Evolutionary conservation across 176 grass and related monocot species (phyloP).

Genomic region (Bolboschoenus planiculmis): DNA sequence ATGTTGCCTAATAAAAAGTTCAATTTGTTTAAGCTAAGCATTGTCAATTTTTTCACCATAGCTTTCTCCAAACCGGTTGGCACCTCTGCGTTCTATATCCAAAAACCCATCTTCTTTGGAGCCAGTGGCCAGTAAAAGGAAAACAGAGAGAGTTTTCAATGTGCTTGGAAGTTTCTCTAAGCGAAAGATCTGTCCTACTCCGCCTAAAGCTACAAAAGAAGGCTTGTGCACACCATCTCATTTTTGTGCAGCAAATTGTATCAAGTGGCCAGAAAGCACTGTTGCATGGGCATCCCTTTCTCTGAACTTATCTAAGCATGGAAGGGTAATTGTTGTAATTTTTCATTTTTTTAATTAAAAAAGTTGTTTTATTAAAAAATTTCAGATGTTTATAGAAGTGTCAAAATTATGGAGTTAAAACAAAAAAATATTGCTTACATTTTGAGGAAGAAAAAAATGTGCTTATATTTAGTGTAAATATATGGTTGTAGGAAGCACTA

Average conservation of each 20-base stretch:
- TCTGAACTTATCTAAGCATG: constrained; percentile 46
- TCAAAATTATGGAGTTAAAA: neutral
- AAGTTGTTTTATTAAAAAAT: neutral
- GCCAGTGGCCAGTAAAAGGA: constrained; percentile 34
- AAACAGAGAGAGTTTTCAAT: constrained; percentile 61
- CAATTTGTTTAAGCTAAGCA: neutral
- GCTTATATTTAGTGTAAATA: neutral
- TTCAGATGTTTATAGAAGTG: neutral
- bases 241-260: constrained; percentile 23
- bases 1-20: neutral
- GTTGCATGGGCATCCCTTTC: constrained; percentile 52
- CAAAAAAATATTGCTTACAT: neutral
- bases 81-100: constrained; percentile 1
- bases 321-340: constrained; percentile 42
- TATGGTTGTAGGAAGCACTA: constrained; percentile 40
- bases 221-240: constrained; percentile 19
- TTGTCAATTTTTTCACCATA: constrained; percentile 8
- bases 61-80: constrained; percentile 54
- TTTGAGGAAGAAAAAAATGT: neutral
- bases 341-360: neutral
- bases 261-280: constrained; percentile 49
- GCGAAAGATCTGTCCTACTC: constrained; percentile 20
- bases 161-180: constrained; percentile 37
- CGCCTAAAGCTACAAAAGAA: constrained; percentile 33
- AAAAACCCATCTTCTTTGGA: constrained; percentile 23